phyloP scores from a whole-genome alignment of 2,329 filamentous ascomycete genomes.

The Talaromyces sp. region DNA sequence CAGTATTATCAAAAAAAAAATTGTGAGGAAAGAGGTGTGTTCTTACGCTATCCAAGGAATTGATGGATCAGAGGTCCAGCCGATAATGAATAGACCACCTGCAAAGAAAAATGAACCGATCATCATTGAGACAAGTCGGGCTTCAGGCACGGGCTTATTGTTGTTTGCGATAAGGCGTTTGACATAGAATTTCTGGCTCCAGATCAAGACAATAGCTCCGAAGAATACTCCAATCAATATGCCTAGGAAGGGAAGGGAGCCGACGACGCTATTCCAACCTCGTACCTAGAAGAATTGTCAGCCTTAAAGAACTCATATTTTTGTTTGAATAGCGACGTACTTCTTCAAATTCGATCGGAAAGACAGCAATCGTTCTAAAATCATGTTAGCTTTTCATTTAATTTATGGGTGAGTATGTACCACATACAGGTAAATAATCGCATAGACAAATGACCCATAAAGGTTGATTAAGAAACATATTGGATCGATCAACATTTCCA shows the following conservation, averaged over 20 bases:
- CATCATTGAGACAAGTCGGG: constrained; percentile 24
- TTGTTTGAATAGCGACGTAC: constrained; percentile 29
- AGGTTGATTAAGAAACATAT: constrained; percentile 35
- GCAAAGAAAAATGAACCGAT: constrained; percentile 20
- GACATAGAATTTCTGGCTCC: constrained; percentile 37
- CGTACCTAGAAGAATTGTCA: constrained; percentile 27
- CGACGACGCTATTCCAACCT: constrained; percentile 35
- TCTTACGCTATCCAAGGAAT: constrained; percentile 9
- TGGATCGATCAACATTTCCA: constrained; percentile 34
- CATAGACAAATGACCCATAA: constrained; percentile 45
- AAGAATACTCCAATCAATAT: constrained; percentile 42
- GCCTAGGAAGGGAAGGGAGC: constrained; percentile 42
- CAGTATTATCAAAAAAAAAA: neutral
- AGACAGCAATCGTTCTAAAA: neutral
- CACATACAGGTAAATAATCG: constrained; percentile 44
- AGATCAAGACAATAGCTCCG: constrained; percentile 39
- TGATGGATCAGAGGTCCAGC: constrained; percentile 9
- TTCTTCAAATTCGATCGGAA: constrained; percentile 21
- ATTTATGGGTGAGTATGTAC: constrained; percentile 33
- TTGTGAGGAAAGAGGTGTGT: too few relatives aligned
- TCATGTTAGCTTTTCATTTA: neutral
- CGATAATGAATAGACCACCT: constrained; percentile 6
- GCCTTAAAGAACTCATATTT: neutral
- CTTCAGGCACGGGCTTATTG: constrained; percentile 32
- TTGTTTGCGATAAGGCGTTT: constrained; percentile 28